Conservation (phyloP, 2,329 filamentous ascomycete genomes). For the Magnaporthales sp. region DNA sequence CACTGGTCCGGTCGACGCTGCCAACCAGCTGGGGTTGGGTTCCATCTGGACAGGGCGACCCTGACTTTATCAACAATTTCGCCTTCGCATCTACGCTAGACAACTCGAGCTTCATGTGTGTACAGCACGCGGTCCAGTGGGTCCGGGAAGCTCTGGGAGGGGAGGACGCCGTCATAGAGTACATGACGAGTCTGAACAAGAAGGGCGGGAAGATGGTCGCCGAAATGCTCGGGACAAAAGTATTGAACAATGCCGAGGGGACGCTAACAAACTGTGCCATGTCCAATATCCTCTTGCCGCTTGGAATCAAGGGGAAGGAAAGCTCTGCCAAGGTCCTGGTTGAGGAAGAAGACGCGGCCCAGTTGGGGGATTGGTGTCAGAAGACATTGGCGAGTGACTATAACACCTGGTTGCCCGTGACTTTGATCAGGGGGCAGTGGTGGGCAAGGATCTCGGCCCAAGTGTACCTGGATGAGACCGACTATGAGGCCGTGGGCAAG, state of each 20-base stretch:
- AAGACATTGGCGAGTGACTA: constrained; percentile 45
- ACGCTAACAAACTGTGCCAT: constrained; percentile 61
- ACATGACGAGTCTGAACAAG: constrained; percentile 53
- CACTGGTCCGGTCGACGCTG: constrained; percentile 62
- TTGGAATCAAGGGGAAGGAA: constrained; percentile 29
- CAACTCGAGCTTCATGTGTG: constrained; percentile 60
- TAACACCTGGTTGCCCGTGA: constrained; percentile 62
- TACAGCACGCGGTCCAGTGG: constrained; percentile 65
- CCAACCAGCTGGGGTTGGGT: constrained; percentile 76
- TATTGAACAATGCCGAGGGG: constrained; percentile 57
- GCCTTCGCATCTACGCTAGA: constrained; percentile 72
- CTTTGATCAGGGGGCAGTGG: constrained; percentile 49
- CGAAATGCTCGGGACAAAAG: constrained; percentile 55
- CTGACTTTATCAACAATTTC: constrained; percentile 60
- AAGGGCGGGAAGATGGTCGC: constrained; percentile 55
- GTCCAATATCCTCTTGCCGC: constrained; percentile 65
- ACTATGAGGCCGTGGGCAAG: constrained; percentile 64
- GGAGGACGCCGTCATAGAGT: constrained; percentile 59
- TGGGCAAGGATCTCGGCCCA: constrained; percentile 74
- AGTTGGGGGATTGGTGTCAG: constrained; percentile 50
- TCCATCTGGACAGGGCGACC: constrained; percentile 41
- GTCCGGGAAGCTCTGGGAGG: constrained; percentile 61
- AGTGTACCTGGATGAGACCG: constrained; percentile 70
- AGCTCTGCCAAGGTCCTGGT: constrained; percentile 11
- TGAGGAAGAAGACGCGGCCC: constrained; percentile 21